phyloP scores from a whole-genome alignment of 768 basidiomycete species.

The Neoboletus subvelutipes region DNA sequence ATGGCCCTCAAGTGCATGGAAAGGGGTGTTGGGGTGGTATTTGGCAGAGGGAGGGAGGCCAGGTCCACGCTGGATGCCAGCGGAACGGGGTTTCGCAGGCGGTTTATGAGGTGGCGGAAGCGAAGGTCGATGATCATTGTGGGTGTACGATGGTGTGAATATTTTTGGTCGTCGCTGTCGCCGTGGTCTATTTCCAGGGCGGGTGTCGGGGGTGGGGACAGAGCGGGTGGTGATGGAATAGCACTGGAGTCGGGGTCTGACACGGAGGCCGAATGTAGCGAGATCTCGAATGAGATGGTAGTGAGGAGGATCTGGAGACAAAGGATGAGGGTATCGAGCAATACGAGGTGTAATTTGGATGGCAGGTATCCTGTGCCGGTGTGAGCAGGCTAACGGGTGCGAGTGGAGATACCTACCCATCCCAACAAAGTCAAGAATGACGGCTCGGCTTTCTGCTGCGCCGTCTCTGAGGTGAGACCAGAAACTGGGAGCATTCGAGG shows the following conservation, averaged over 20 bases:
- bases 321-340: conserved; percentile 67
- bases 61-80: conserved; percentile 30
- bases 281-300: conserved; percentile 67
- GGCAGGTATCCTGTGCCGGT: conserved; percentile 49
- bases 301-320: conserved; percentile 64
- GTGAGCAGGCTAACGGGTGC: conserved; percentile 10
- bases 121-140: conserved; percentile 66
- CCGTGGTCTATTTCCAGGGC: conserved; percentile 25
- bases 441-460: conserved; percentile 53
- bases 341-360: conserved; percentile 63
- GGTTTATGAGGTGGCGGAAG: conserved; percentile 50
- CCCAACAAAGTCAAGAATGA: conserved; percentile 79
- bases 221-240: conserved; percentile 27
- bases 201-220: conserved; percentile 21
- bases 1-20: conserved; percentile 50
- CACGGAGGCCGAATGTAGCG: conserved; percentile 37
- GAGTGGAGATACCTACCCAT: conserved; percentile 49
- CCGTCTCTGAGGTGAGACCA: conserved; percentile 60
- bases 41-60: conserved; percentile 54
- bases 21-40: conserved; percentile 55
- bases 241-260: conserved; percentile 42
- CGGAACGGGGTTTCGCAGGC: conserved; percentile 55
- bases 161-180: conserved; percentile 19
- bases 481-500: conserved; percentile 58
- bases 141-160: conserved; percentile 28